Evolutionary conservation across 2,329 filamentous ascomycete genomes (phyloP).

Genomic region (Colletotrichum camelliae): DNA sequence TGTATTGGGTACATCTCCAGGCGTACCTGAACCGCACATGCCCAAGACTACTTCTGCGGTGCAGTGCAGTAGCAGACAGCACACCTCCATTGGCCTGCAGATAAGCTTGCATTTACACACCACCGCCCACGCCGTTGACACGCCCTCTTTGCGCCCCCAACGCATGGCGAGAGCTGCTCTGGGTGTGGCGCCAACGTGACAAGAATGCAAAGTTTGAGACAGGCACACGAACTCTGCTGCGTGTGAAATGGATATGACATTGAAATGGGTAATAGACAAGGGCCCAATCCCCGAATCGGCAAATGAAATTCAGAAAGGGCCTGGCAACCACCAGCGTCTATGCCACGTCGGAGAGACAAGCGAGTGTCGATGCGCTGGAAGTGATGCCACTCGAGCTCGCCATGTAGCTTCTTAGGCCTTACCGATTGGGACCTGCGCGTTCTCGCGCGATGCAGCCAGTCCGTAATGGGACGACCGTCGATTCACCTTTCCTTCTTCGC

Average conservation of each 20-base stretch:
- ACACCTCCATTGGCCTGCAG: not conserved
- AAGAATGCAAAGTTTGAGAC: not conserved
- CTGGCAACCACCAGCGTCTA: not conserved
- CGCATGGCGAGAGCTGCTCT: not conserved
- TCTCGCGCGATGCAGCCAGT: not conserved
- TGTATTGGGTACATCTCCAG: not conserved
- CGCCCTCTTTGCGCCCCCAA: not conserved
- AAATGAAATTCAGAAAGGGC: not conserved
- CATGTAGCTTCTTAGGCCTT: not conserved
- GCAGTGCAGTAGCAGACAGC: not conserved
- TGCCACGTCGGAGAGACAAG: not conserved
- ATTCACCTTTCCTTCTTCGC: not conserved
- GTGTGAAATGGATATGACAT: not conserved
- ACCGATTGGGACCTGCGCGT: not conserved
- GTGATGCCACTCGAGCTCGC: not conserved
- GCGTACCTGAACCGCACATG: not conserved
- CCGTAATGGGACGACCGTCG: not conserved
- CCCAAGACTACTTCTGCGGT: not conserved
- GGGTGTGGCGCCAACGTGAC: not conserved
- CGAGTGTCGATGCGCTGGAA: not conserved
- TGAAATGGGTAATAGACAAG: not conserved
- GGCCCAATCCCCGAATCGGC: not conserved
- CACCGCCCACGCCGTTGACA: not conserved
- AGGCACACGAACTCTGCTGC: not conserved
- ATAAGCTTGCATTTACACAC: not conserved